These are phyloP conservation scores for Cyclotella kingstonii DNA, from an alignment of 108 stramenopile genomes.

Conservation along the genomic window DNA sequence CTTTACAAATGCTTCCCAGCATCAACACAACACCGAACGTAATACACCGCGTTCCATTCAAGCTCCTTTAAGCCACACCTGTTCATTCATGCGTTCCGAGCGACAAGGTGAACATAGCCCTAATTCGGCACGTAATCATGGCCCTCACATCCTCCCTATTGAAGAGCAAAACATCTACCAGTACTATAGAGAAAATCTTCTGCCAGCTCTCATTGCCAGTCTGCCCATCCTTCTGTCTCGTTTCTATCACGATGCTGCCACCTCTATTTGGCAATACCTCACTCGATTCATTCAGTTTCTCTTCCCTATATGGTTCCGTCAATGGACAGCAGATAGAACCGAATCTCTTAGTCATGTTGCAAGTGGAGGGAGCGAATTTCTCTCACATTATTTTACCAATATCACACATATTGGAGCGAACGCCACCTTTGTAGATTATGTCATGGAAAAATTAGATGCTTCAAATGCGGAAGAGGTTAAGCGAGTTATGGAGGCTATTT, in stretches of 20 bases:
- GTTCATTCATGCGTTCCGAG: no score
- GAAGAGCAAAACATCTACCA: no score
- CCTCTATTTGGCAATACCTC: background rate
- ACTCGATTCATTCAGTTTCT: constrained; percentile 44
- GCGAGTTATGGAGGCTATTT: constrained; percentile 15
- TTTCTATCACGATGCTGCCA: constrained; percentile 27
- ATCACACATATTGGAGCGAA: constrained; percentile 12
- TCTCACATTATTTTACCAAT: constrained; percentile 31
- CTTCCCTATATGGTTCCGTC: constrained; percentile 40
- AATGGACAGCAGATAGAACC: constrained; percentile 24
- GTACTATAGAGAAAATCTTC: no score
- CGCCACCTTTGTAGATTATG: constrained; percentile 41
- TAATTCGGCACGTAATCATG: no score
- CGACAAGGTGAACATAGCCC: no score
- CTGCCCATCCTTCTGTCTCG: constrained; percentile 49
- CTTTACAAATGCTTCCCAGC: no score
- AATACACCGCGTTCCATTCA: no score
- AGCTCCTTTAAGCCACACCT: no score
- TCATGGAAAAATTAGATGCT: background rate
- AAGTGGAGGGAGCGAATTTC: constrained; percentile 34
- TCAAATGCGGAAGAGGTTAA: constrained; percentile 31
- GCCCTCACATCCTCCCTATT: no score
- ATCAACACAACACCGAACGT: no score
- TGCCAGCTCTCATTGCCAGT: constrained; percentile 49
- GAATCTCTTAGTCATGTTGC: constrained; percentile 25